These are phyloP conservation scores for Quercus cerris DNA, from an alignment of 306 rosid genomes.

Conservation along the genomic window DNA sequence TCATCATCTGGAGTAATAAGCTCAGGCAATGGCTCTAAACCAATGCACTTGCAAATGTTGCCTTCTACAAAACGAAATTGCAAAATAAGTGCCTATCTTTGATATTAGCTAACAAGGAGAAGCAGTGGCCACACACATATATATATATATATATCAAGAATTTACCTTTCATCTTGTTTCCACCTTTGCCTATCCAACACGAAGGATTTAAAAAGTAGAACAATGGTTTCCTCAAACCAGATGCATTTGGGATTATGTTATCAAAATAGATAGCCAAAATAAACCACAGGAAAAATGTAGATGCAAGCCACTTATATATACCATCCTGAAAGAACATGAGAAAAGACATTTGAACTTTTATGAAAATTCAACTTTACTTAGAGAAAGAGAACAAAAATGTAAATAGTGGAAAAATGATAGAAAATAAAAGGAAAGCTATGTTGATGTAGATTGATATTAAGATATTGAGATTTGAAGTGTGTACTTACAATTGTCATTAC, in stretches of 20 bases:
- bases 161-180: slow-evolving; percentile 57
- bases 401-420: slow-evolving; percentile 3
- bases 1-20: slow-evolving; percentile 61
- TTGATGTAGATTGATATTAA: not conserved
- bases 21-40: slow-evolving; percentile 46
- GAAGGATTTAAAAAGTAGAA: slow-evolving; percentile 68
- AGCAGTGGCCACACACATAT: slow-evolving; percentile 12
- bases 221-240: slow-evolving; percentile 78
- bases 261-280: slow-evolving; percentile 82
- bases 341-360: slow-evolving; percentile 10
- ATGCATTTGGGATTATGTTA: slow-evolving; percentile 79
- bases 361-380: not conserved
- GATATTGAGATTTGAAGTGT: slow-evolving; percentile 13
- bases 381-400: not conserved
- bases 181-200: slow-evolving; percentile 77
- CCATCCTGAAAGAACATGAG: slow-evolving; percentile 57
- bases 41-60: slow-evolving; percentile 63
- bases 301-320: slow-evolving; percentile 61
- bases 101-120: slow-evolving; percentile 13
- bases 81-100: slow-evolving; percentile 7
- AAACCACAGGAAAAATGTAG: slow-evolving; percentile 74
- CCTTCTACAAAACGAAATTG: slow-evolving; percentile 53
- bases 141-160: too few species aligned
- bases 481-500: slow-evolving; percentile 68
- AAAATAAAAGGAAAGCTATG: slow-evolving; percentile 5